Evolutionary conservation across 352 stramenopile species (phyloP).

Genomic region (Aphanomyces cochlioides): DNA sequence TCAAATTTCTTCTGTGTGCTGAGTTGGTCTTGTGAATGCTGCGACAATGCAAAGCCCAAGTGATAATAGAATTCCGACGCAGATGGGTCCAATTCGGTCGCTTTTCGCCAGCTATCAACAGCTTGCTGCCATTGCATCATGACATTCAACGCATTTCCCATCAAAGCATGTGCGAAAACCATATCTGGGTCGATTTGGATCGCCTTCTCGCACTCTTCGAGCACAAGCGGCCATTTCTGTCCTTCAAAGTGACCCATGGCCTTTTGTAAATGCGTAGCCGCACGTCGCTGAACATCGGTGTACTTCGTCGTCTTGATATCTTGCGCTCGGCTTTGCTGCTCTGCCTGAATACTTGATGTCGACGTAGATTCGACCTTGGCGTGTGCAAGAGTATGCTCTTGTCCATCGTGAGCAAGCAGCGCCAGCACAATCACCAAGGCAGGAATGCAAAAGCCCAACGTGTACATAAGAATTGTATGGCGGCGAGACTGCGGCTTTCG

Average conservation of each 20-base stretch:
- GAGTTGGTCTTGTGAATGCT: constrained; percentile 27
- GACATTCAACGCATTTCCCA: constrained; percentile 30
- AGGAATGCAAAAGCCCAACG: constrained; percentile 16
- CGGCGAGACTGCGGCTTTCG: constrained; percentile 1
- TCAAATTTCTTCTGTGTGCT: constrained; percentile 24
- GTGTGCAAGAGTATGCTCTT: not conserved
- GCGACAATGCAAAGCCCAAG: constrained; percentile 29
- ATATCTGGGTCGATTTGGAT: constrained; percentile 26
- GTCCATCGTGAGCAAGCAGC: constrained; percentile 5
- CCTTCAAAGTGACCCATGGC: constrained; percentile 26
- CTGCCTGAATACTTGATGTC: not conserved
- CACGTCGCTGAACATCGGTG: constrained; percentile 20
- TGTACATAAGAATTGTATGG: constrained; percentile 19
- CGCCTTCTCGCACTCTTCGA: constrained; percentile 29
- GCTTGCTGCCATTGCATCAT: constrained; percentile 31
- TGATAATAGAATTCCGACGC: constrained; percentile 30
- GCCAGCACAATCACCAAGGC: constrained; percentile 11
- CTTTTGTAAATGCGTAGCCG: constrained; percentile 19
- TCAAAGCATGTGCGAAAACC: constrained; percentile 26
- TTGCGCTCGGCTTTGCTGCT: not conserved
- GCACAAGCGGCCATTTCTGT: constrained; percentile 28
- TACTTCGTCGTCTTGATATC: not conserved
- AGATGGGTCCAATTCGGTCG: constrained; percentile 23
- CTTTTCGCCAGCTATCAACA: constrained; percentile 26
- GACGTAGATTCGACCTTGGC: not conserved